Conservation (phyloP, 2,329 filamentous ascomycete species). For the Phaeosphaeriaceae sp. region DNA sequence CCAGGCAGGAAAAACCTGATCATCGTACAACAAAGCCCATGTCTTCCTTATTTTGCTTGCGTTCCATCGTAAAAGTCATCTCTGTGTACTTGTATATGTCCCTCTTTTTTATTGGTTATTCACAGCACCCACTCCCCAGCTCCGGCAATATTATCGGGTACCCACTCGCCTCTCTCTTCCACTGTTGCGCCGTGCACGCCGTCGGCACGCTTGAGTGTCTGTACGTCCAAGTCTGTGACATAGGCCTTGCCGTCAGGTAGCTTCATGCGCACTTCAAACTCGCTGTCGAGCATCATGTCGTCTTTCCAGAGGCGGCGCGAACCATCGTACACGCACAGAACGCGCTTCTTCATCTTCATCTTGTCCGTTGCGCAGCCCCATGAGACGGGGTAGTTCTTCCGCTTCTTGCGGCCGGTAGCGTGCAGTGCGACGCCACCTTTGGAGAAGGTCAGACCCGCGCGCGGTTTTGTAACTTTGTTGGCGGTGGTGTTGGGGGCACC, state of each 20-base stretch:
- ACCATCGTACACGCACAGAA: conserved; percentile 91
- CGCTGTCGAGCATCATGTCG: conserved; percentile 97
- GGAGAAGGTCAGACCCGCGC: conserved; percentile 75
- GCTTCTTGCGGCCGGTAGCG: conserved; percentile 77
- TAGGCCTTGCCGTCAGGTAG: conserved; percentile 74
- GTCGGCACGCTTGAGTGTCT: conserved; percentile 87
- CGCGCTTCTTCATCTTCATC: conserved; percentile 98
- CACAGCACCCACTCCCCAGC: conserved; percentile 10
- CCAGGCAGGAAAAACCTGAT: neutral
- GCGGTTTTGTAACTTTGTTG: conserved; percentile 49
- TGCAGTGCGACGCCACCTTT: conserved; percentile 72
- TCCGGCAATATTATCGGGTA: conserved; percentile 69
- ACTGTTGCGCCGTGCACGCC: conserved; percentile 80
- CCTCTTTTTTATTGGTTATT: neutral
- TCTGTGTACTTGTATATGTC: neutral
- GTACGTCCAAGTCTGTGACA: conserved; percentile 90
- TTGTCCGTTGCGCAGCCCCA: conserved; percentile 93
- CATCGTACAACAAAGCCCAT: conserved; percentile 3
- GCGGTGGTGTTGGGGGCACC: conserved; percentile 27
- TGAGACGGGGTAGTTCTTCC: conserved; percentile 89
- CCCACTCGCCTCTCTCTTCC: conserved; percentile 87
- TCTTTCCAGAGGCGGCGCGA: conserved; percentile 90
- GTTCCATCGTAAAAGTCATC: neutral
- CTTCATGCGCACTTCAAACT: conserved; percentile 89
- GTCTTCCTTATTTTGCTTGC: neutral